phyloP scores from a whole-genome alignment of 768 basidiomycete species.

The Rhodotorula toruloides region DNA sequence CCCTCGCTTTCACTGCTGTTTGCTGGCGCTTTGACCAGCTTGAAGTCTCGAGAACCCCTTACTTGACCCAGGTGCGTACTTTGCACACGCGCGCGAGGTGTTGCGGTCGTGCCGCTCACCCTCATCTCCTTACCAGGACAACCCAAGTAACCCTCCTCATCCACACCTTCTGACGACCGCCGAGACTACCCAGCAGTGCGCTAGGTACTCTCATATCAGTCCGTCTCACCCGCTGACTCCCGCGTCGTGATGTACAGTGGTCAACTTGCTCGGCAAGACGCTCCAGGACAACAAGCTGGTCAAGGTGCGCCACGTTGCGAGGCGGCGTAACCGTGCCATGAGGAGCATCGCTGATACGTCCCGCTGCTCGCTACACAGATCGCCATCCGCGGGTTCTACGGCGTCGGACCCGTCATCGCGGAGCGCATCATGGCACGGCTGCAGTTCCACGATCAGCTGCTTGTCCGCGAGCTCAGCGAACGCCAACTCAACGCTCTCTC shows the following conservation, averaged over 20 bases:
- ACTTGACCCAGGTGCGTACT: too few relatives aligned
- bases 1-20: too few relatives aligned
- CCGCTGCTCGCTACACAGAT: constrained; percentile 54
- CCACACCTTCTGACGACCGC: background rate
- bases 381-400: constrained; percentile 86
- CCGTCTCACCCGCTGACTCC: background rate
- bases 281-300: constrained; percentile 70
- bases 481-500: constrained; percentile 85
- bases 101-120: too few relatives aligned
- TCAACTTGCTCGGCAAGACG: constrained; percentile 72
- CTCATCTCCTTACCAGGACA: background rate
- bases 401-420: constrained; percentile 70
- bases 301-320: constrained; percentile 56
- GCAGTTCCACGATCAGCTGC: constrained; percentile 79
- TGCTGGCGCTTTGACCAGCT: too few relatives aligned
- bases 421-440: constrained; percentile 82
- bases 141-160: background rate
- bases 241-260: constrained; percentile 7
- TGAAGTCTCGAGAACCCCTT: too few relatives aligned
- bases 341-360: background rate
- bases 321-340: too few relatives aligned
- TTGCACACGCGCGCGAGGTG: too few relatives aligned
- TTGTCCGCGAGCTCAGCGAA: constrained; percentile 73
- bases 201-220: rapidly evolving
- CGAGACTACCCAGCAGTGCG: background rate